Evolutionary conservation across 768 basidiomycete genomes (phyloP).

Genomic region (Mrakia frigida): DNA sequence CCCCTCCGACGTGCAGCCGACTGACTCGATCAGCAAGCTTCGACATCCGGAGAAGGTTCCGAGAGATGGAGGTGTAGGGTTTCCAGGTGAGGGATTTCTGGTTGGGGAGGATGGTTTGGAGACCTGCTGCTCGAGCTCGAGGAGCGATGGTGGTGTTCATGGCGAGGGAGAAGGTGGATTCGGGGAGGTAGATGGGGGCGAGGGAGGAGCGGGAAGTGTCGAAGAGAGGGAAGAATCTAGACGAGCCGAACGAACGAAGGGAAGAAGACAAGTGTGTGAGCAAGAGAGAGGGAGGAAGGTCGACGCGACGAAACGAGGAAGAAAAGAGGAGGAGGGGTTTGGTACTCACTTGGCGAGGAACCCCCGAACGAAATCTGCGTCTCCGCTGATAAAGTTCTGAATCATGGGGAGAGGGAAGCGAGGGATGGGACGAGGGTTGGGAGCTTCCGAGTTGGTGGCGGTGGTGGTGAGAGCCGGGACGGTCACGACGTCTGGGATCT

Average conservation of each 20-base stretch:
- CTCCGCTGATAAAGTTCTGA: conserved; percentile 26
- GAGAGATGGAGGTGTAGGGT: conserved; percentile 60
- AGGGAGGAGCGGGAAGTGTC: conserved; percentile 69
- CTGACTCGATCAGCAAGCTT: conserved; percentile 31
- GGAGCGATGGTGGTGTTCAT: conserved; percentile 75
- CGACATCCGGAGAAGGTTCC: conserved; percentile 56
- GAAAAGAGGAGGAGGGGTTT: too few relatives aligned
- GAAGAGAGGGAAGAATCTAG: conserved; percentile 76
- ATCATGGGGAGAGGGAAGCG: conserved; percentile 26
- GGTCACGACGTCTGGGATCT: conserved; percentile 5
- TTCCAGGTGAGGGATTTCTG: conserved; percentile 78
- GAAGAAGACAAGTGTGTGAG: conserved; percentile 20
- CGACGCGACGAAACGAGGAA: not conserved
- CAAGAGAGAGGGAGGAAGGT: not conserved
- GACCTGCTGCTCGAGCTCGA: conserved; percentile 54
- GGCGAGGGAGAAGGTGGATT: conserved; percentile 86
- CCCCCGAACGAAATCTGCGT: conserved; percentile 63
- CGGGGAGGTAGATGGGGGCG: conserved; percentile 67
- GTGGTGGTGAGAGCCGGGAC: conserved; percentile 4
- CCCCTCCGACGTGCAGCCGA: conserved; percentile 23
- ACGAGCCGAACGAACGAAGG: not conserved
- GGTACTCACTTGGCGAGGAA: conserved; percentile 49
- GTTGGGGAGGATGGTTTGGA: conserved; percentile 55
- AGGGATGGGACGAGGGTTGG: conserved; percentile 14
- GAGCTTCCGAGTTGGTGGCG: conserved; percentile 17